Conservation (phyloP, 345 rosid genomes). For the Lepidium africanum region DNA sequence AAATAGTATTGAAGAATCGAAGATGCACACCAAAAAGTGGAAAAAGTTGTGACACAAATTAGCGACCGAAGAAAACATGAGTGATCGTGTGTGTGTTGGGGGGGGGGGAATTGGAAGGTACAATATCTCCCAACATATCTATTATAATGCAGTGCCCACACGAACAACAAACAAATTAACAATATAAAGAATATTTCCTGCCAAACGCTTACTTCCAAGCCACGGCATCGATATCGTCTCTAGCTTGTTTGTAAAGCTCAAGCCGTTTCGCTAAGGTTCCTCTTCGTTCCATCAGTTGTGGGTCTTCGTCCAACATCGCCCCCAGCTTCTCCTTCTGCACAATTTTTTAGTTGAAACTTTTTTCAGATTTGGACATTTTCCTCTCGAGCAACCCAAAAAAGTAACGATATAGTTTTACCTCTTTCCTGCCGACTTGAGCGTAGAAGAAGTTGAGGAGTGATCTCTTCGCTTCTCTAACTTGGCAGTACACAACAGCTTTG, state of each 20-base stretch:
- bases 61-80: not conserved
- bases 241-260: constrained; percentile 86
- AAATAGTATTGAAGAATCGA: constrained; percentile 12
- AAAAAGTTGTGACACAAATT: not conserved
- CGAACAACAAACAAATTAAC: not conserved
- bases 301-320: constrained; percentile 94
- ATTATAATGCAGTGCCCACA: constrained; percentile 10
- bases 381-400: not conserved
- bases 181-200: constrained; percentile 16
- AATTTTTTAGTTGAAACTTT: not conserved
- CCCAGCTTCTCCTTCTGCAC: constrained; percentile 86
- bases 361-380: not conserved
- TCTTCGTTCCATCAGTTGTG: constrained; percentile 90
- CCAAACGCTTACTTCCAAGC: constrained; percentile 66
- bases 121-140: constrained; percentile 7
- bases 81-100: not conserved
- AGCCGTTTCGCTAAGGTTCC: constrained; percentile 70
- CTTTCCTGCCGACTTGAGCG: constrained; percentile 80
- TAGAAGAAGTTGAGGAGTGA: constrained; percentile 80
- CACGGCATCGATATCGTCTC: constrained; percentile 91
- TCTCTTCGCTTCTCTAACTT: constrained; percentile 92
- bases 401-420: constrained; percentile 41
- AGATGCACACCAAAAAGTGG: constrained; percentile 16
- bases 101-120: constrained; percentile 5
- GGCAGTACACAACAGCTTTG: constrained; percentile 94